Conservation (phyloP, 768 basidiomycete species). For the Leucocoprinus leucothites region DNA sequence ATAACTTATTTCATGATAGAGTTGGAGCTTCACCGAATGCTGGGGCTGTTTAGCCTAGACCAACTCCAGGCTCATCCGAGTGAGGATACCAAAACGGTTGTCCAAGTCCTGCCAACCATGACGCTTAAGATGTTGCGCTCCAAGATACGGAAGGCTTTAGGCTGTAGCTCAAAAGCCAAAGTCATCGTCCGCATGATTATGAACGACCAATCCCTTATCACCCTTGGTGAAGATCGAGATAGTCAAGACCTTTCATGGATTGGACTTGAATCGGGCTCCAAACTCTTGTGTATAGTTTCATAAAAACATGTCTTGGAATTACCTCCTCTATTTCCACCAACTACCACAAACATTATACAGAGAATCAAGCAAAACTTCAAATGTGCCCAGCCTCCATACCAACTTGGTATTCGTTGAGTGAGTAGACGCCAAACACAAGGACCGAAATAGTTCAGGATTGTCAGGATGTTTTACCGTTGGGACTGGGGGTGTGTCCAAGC, state of each 20-base stretch:
- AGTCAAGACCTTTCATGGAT: constrained; percentile 63
- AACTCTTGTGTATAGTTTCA: constrained; percentile 30
- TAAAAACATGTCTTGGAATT: constrained; percentile 15
- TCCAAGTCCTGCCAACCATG: constrained; percentile 71
- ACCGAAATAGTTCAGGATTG: constrained; percentile 4
- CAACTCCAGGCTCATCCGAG: constrained; percentile 13
- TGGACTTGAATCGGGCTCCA: constrained; percentile 59
- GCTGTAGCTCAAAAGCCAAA: constrained; percentile 25
- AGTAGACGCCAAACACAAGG: background rate
- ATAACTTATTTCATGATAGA: constrained; percentile 14
- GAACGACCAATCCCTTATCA: constrained; percentile 42
- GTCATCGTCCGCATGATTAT: constrained; percentile 56
- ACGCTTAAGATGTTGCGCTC: constrained; percentile 57
- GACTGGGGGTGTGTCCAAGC: constrained; percentile 14
- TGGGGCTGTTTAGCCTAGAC: background rate
- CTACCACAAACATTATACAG: background rate
- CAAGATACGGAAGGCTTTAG: constrained; percentile 56
- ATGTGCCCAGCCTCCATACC: no score
- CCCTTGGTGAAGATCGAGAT: constrained; percentile 47
- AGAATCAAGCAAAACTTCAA: no score
- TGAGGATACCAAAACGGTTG: constrained; percentile 19
- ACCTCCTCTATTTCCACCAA: constrained; percentile 3
- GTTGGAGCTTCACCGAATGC: constrained; percentile 20
- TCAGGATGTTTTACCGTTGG: constrained; percentile 14
- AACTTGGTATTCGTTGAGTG: background rate